Conservation (phyloP, 345 rosid species). For the Mercurialis annua region DNA sequence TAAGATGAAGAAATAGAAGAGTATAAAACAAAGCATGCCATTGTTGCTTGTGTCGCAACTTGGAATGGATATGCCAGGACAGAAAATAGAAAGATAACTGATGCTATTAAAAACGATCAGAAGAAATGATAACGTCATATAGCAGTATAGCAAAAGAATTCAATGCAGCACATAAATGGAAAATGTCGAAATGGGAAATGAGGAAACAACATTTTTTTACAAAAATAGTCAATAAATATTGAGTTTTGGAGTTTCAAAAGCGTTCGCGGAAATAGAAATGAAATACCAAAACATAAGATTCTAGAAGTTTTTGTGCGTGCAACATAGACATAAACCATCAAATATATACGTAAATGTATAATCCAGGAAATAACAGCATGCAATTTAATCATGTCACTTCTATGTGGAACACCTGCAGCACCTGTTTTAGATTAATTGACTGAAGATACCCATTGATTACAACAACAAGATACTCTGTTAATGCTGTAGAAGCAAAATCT, state of each 20-base stretch:
- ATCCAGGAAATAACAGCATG: neutral
- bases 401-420: conserved; percentile 12
- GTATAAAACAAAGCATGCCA: neutral
- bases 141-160: too few species aligned
- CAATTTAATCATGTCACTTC: neutral
- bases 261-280: too few species aligned
- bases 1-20: neutral
- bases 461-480: conserved; percentile 63
- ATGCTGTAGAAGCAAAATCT: conserved; percentile 79
- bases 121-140: neutral
- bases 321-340: neutral
- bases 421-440: conserved; percentile 83
- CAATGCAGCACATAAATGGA: too few species aligned
- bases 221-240: too few species aligned
- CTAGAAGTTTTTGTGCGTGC: neutral
- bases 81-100: neutral
- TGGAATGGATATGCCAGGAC: neutral
- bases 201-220: too few species aligned
- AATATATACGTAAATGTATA: neutral
- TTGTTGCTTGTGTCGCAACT: neutral
- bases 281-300: too few species aligned
- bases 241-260: too few species aligned
- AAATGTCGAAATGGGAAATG: too few species aligned
- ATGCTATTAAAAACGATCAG: neutral
- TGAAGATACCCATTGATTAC: conserved; percentile 91